A percentile compares a stretch with the other conserved stretches of the same genome.
These are phyloP conservation scores for Lactarius pseudohatsudake DNA, from an alignment of 768 basidiomycete genomes.

Conservation along the genomic window DNA sequence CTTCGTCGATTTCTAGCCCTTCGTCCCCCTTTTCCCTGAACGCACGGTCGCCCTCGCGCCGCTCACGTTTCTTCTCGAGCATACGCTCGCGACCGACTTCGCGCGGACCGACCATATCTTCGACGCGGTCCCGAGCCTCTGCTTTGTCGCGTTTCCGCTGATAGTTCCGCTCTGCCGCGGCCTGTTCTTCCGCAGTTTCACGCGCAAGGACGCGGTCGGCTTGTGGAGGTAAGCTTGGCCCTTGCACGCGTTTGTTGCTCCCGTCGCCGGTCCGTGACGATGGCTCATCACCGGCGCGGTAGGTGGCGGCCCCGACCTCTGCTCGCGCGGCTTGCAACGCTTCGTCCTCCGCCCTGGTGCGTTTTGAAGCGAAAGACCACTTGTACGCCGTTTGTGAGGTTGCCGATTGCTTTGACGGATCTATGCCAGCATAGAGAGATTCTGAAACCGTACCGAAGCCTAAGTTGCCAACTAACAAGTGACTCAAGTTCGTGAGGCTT, in stretches of 20 bases:
- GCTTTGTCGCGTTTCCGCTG: slow-evolving; percentile 67
- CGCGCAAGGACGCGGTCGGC: slow-evolving; percentile 69
- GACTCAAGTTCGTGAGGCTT: slow-evolving; percentile 28
- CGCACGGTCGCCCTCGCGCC: slow-evolving; percentile 65
- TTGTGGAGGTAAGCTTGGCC: slow-evolving; percentile 67
- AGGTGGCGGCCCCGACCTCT: slow-evolving; percentile 52
- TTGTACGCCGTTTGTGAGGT: slow-evolving; percentile 79
- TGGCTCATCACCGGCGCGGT: slow-evolving; percentile 31
- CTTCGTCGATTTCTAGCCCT: slow-evolving; percentile 78
- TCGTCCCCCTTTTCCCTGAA: slow-evolving; percentile 76
- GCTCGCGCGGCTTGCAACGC: slow-evolving; percentile 60
- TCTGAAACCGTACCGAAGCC: slow-evolving; percentile 36
- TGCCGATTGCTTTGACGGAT: slow-evolving; percentile 52
- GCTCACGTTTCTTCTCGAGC: slow-evolving; percentile 81
- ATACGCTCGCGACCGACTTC: slow-evolving; percentile 79
- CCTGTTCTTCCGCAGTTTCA: slow-evolving; percentile 57
- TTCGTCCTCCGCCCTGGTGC: slow-evolving; percentile 54
- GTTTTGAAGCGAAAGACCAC: slow-evolving; percentile 80
- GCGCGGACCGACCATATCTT: slow-evolving; percentile 80
- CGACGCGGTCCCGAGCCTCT: slow-evolving; percentile 66
- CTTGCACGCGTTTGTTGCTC: slow-evolving; percentile 49
- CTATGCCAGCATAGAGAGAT: slow-evolving; percentile 61
- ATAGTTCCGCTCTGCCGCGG: slow-evolving; percentile 50
- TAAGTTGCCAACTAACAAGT: not conserved
- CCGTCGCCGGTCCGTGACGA: slow-evolving; percentile 20